These are phyloP conservation scores for Tolypocladium pustulatum DNA, from an alignment of 2,329 filamentous ascomycete genomes.

Conservation along the genomic window DNA sequence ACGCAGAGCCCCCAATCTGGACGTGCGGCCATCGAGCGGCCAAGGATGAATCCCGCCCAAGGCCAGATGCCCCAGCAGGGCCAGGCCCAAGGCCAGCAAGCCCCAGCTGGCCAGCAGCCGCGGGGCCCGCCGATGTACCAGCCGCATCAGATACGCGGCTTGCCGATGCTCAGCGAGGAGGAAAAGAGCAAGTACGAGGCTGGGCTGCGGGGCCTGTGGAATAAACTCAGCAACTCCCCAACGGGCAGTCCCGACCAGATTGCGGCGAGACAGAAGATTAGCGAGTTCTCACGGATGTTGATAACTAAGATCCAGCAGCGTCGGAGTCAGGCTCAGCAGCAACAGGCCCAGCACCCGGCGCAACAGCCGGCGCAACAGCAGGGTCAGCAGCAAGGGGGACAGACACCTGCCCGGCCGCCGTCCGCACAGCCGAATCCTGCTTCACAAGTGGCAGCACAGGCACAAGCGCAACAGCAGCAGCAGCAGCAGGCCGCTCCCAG, in stretches of 20 bases:
- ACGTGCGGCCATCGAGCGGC: background rate
- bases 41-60: constrained; percentile 14
- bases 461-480: constrained; percentile 3
- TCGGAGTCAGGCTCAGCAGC: constrained; percentile 22
- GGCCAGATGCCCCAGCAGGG: constrained; percentile 13
- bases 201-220: constrained; percentile 44
- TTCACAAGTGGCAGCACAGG: constrained; percentile 7
- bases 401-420: background rate
- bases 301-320: constrained; percentile 37
- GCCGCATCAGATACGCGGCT: constrained; percentile 39
- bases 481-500: background rate
- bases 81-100: constrained; percentile 14
- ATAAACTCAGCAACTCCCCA: constrained; percentile 35
- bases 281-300: constrained; percentile 50
- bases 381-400: constrained; percentile 1
- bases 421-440: constrained; percentile 4
- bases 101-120: constrained; percentile 11
- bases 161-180: constrained; percentile 38
- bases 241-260: constrained; percentile 37
- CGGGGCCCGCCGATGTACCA: constrained; percentile 32
- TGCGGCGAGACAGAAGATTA: constrained; percentile 45
- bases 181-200: constrained; percentile 50
- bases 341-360: constrained; percentile 3
- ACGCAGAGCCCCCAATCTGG: background rate
- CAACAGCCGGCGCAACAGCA: constrained; percentile 4